These are phyloP conservation scores for Suillus subalutaceus DNA, from an alignment of 768 basidiomycete genomes.

Conservation along the genomic window DNA sequence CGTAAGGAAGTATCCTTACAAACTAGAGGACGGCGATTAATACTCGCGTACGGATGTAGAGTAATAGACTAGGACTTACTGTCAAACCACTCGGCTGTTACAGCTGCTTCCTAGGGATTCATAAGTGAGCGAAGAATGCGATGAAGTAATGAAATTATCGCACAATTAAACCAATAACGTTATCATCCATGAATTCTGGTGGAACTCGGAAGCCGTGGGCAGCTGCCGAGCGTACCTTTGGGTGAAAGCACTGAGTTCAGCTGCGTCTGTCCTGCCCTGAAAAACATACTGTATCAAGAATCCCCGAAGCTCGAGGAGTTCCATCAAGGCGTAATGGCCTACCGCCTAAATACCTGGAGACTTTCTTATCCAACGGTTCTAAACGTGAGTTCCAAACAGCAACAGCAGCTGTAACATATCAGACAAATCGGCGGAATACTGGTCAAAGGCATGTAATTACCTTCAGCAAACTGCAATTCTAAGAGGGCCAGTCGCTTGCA, in stretches of 20 bases:
- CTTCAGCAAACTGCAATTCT: constrained; percentile 63
- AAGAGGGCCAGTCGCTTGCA: constrained; percentile 71
- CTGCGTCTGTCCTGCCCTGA: neutral
- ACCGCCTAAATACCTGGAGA: constrained; percentile 72
- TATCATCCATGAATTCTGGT: constrained; percentile 68
- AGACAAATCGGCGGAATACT: constrained; percentile 7
- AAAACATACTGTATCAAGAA: constrained; percentile 64
- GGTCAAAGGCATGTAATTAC: constrained; percentile 33
- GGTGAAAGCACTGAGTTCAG: constrained; percentile 4
- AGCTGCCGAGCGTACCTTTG: constrained; percentile 63
- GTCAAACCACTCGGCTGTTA: constrained; percentile 80
- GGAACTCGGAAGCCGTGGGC: constrained; percentile 77
- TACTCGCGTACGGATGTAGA: neutral
- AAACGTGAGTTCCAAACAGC: constrained; percentile 63
- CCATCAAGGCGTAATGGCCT: constrained; percentile 76
- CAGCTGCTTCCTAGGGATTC: constrained; percentile 61
- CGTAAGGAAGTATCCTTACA: constrained; percentile 21
- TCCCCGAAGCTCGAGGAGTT: constrained; percentile 71
- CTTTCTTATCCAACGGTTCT: constrained; percentile 58
- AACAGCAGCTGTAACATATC: constrained; percentile 55
- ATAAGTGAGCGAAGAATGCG: neutral
- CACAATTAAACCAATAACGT: constrained; percentile 61
- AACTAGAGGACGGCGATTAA: constrained; percentile 20
- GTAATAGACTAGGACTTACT: constrained; percentile 35
- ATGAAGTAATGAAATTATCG: constrained; percentile 15